Evolutionary conservation across 2,329 filamentous ascomycete genomes (phyloP).

Genomic region (Talaromyces marneffei): DNA sequence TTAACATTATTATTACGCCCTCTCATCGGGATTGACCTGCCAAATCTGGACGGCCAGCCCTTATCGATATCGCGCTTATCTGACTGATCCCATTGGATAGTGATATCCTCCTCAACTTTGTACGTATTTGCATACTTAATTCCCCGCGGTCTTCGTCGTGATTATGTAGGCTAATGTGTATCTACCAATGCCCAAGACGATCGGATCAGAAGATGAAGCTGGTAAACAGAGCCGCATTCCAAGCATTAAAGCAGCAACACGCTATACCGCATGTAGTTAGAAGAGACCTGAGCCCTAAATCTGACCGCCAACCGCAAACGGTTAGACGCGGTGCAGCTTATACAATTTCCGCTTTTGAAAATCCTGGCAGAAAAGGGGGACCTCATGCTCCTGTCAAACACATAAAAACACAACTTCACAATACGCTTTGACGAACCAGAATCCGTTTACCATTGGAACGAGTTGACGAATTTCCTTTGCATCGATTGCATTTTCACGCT

Average conservation of each 20-base stretch:
- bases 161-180: not conserved
- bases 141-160: not conserved
- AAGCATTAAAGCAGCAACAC: not conserved
- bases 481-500: not conserved
- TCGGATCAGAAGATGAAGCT: not conserved
- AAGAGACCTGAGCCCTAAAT: no score
- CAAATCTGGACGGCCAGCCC: not conserved
- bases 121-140: no score
- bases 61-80: not conserved
- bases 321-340: not conserved
- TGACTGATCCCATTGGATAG: not conserved
- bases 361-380: conserved; percentile 15
- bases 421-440: not conserved
- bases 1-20: not conserved
- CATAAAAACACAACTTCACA: not conserved
- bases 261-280: not conserved
- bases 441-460: not conserved
- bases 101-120: no score
- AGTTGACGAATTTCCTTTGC: not conserved
- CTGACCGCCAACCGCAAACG: conserved; percentile 15
- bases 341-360: conserved; percentile 8
- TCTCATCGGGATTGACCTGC: not conserved
- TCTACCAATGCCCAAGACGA: no score
- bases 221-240: not conserved
- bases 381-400: not conserved